A percentile compares a stretch with the other conserved stretches of the same genome.
Evolutionary conservation across 2,329 filamentous ascomycete genomes (phyloP).

Genomic region (Colletotrichum kahawae): DNA sequence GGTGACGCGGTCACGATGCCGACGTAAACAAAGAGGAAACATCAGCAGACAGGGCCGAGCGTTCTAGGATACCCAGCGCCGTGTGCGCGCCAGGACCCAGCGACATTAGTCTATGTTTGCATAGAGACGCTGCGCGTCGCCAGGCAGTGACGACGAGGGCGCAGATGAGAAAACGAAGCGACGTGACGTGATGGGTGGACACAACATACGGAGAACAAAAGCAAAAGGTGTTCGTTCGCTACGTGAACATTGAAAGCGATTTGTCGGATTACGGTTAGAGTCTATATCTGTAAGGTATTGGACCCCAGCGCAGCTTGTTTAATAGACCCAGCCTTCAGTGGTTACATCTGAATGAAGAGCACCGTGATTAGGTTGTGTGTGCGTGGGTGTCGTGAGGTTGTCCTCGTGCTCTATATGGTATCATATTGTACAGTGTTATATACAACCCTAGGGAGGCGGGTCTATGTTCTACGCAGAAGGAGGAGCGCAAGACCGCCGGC

Average conservation of each 20-base stretch:
- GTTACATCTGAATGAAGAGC: not conserved
- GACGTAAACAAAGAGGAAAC: not conserved
- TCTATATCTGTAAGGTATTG: not conserved
- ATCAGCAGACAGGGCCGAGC: not conserved
- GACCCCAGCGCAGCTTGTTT: conserved; percentile 6
- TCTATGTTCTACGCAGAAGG: conserved; percentile 42
- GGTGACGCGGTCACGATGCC: not conserved
- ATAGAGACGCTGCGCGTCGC: not conserved
- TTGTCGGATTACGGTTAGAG: conserved; percentile 5
- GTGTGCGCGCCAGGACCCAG: not conserved
- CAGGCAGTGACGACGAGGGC: not conserved
- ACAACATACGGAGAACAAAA: conserved; percentile 3
- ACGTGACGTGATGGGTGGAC: not conserved
- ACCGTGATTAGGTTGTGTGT: not conserved
- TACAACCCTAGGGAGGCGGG: conserved; percentile 22
- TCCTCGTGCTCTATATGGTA: conserved; percentile 20
- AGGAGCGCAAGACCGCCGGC: conserved; percentile 59
- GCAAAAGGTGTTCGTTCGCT: conserved; percentile 8
- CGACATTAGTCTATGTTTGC: not conserved
- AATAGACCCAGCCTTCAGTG: conserved; percentile 17
- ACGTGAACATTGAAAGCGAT: conserved; percentile 6
- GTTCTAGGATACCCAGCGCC: not conserved
- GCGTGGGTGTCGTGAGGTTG: not conserved
- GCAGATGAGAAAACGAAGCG: not conserved
- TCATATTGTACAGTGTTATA: conserved; percentile 20